A percentile compares a stretch with the other conserved stretches of the same genome.
phyloP scores from a whole-genome alignment of 2,329 filamentous ascomycete species.

The Aspergillus pseudoviridinutans region DNA sequence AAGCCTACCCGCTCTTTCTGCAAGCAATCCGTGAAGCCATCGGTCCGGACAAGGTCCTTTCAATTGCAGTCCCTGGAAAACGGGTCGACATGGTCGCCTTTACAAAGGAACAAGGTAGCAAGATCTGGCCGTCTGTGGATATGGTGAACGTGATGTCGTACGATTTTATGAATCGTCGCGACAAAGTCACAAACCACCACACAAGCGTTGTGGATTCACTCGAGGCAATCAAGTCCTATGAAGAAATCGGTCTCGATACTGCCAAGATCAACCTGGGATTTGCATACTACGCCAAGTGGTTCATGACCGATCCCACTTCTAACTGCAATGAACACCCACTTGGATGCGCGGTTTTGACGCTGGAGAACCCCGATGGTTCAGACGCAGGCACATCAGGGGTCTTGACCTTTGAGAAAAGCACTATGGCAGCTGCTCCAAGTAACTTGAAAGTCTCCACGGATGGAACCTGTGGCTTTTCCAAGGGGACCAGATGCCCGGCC shows the following conservation, averaged over 20 bases:
- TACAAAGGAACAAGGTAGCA: slow-evolving; percentile 52
- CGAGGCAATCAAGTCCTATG: slow-evolving; percentile 55
- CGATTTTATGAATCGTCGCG: slow-evolving; percentile 67
- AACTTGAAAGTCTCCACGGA: slow-evolving; percentile 26
- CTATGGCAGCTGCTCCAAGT: slow-evolving; percentile 19
- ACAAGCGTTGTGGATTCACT: slow-evolving; percentile 56
- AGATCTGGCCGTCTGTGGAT: slow-evolving; percentile 59
- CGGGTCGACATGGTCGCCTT: slow-evolving; percentile 66
- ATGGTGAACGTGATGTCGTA: slow-evolving; percentile 70
- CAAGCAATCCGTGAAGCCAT: slow-evolving; percentile 56
- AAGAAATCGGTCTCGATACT: slow-evolving; percentile 52
- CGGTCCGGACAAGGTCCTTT: slow-evolving; percentile 57
- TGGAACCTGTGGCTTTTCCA: slow-evolving; percentile 30
- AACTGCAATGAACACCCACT: slow-evolving; percentile 47
- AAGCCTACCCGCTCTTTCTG: slow-evolving; percentile 59
- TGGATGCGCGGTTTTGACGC: slow-evolving; percentile 55
- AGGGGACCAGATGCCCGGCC: slow-evolving; percentile 25
- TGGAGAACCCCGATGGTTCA: slow-evolving; percentile 58
- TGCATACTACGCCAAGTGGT: slow-evolving; percentile 67
- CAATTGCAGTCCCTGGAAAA: slow-evolving; percentile 63
- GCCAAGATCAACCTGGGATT: slow-evolving; percentile 62
- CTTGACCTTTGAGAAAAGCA: slow-evolving; percentile 46
- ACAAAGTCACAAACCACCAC: slow-evolving; percentile 62
- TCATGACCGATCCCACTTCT: slow-evolving; percentile 50
- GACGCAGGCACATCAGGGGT: slow-evolving; percentile 54